Base-by-base conservation (phyloP, 148 eudicot species). In the Limonium bicolor region DNA sequence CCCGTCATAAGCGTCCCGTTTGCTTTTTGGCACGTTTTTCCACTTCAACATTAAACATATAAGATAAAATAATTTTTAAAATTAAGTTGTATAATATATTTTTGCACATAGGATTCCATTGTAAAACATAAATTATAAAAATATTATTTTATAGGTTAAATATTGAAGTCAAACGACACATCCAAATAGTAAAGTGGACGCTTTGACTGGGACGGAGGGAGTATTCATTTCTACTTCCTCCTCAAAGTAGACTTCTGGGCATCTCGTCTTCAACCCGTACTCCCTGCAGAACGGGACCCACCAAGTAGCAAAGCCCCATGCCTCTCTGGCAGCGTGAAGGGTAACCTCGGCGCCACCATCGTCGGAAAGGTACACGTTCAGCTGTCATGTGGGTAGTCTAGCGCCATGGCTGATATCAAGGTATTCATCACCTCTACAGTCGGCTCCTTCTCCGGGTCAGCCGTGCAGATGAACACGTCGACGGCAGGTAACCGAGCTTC, bases 401-500 rank as follows among this genome's bases (percentile, higher is more conserved):
- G 41, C 0, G 60, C 48, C 78, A 76, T 72, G 2, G 75, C 75
- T 2, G 83, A 76, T 37, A 76, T 48, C n/a, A 76, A 78, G 21
- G 83, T 76, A 57, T 72, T 76, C 75, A 76, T 68, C 10, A 72
- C 82, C 21, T 56, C 68, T 8, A 68, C 4, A 0, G 71, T 44
- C 14, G 82, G 82, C 51, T 76, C 82, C 41, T 54, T 76, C 6
- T 20, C 28, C 1, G 78, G 67, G 27, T 76, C 82, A 18, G 67
- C 78, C 1, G 82, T 76, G 67, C 74, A 76, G 46, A 76, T 19
- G 31, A 76, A 72, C 32, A 76, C 78, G 7, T 76, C 78, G 2
- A 76, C 22, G 12, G 59, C 64, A 0, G 82, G 78, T 17, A 76
- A 50, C 4, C 10, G 0, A 5, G 0, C 11, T 4, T 2, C 43